Base-by-base conservation (phyloP, 257 asterid genomes). In the Scutellaria galericulata region DNA sequence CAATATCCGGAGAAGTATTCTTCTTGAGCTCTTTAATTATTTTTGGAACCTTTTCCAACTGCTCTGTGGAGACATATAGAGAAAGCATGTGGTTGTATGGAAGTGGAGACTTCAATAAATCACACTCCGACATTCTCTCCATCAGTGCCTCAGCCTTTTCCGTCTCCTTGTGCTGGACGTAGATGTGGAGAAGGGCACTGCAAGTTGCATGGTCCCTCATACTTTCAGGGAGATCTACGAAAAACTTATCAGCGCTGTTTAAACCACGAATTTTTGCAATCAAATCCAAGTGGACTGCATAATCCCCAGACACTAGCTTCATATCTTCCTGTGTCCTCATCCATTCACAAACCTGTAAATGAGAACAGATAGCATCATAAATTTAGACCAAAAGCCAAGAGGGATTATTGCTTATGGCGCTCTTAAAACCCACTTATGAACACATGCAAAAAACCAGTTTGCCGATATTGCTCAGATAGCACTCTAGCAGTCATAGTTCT, bases 61-160 rank as follows among this genome's bases (percentile, higher is more conserved):
- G 85, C 46, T 81, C 88, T 7, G 79, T 78, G 66, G 97, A 88
- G 75, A 88, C 68, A 63, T 92, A 95, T 41, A 95, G 83, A 57
- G 96, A 78, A 41, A 95, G 75, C 89, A 95, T 89, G 79, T 92
- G 98, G 77, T 95, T 95, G 70, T 74, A 95, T n/a, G 99, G 98
- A 75, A 95, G 92, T 15, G 94, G 81, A 70, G 82, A 68, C 44
- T 79, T 85, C 86, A 95, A 68, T 78, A 87, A 89, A 76, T 69
- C 95, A 55, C 89, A 85, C 76, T 88, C 97, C 2, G 96, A 81
- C 96, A 95, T 92, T 75, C 86, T 92, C 40, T 85, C 76, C 90
- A 95, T 82, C 67, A 95, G 74, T 22, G 92, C 93, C 83, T 90
- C 98, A 0, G 99, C 98, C 68, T 88, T 88, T 22, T 64, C 78